Evolutionary conservation across 495 filamentous ascomycete genomes (phyloP).

Genomic region (Penicillium atrosanguineum): DNA sequence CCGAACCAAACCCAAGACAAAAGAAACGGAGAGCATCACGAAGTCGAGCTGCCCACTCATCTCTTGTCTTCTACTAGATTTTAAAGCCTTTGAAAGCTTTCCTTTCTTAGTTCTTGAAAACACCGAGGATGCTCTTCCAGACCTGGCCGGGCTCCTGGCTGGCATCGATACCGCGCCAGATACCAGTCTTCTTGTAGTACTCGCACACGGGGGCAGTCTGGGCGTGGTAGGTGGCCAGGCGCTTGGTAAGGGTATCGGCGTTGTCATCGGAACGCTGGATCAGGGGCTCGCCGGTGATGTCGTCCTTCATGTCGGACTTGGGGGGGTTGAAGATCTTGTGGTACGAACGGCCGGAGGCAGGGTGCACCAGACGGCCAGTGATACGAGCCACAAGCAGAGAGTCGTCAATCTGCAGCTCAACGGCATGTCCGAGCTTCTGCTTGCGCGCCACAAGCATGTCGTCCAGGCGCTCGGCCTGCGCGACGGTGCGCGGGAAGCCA

Average conservation of each 20-base stretch:
- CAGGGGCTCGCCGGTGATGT: constrained; percentile 93
- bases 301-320: constrained; percentile 89
- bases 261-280: constrained; percentile 98
- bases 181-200: constrained; percentile 95
- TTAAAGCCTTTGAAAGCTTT: background rate
- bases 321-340: constrained; percentile 99
- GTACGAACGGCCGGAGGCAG: constrained; percentile 92
- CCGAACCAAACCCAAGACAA: constrained; percentile 16
- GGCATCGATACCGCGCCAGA: constrained; percentile 95
- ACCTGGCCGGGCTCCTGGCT: constrained; percentile 95
- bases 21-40: constrained; percentile 16
- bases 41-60: constrained; percentile 8
- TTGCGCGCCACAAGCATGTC: constrained; percentile 73
- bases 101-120: constrained; percentile 59
- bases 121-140: constrained; percentile 85
- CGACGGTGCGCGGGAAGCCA: constrained; percentile 94
- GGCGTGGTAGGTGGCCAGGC: constrained; percentile 86
- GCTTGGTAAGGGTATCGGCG: constrained; percentile 94
- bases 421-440: constrained; percentile 83
- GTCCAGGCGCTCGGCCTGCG: constrained; percentile 92
- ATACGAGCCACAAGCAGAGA: constrained; percentile 89
- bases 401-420: constrained; percentile 97
- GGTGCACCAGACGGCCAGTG: constrained; percentile 93
- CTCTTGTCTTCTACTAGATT: background rate
- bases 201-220: constrained; percentile 90